Base-by-base conservation (phyloP, 352 stramenopile species). In the Phytophthora colocasiae region DNA sequence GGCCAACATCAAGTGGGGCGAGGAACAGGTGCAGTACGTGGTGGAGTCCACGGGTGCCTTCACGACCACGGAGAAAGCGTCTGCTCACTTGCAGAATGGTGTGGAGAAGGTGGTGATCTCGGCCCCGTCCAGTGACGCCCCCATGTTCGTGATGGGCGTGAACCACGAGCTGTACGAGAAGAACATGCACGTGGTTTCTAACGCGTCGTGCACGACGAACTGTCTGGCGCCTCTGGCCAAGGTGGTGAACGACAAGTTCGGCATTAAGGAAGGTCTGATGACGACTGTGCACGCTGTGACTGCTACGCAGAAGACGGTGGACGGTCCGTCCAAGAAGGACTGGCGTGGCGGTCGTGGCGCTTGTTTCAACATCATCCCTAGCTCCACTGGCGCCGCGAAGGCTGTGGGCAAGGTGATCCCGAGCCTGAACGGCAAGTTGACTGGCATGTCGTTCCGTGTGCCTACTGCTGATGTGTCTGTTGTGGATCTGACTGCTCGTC, bases 361-460 rank as follows among this genome's bases (percentile, higher is more conserved):
- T 29, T 98, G 87, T 84, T 98, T 97, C 84, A 99, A 99, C 92
- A 99, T 99, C 79, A 99, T 99, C 73, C 97, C 97, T n/a, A 98
- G 90, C 56, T 98, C 94, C 9, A 99, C 97, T 27, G 97, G 97
- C 50, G 98, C 98, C 29, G 98, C 98, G 74, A 99, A 99, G 92
- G 98, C 98, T 69, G 97, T 99, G 58, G 98, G 97, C 73, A 99
- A 99, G 90, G 97, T 99, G 75, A 99, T 99, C 71, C 93, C 93
- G 26, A 80, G 81, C 59, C 72, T 97, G 55, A 97, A 98, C 74
- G 92, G 92, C 59, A 97, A 97, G 81, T 77, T 98, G 50, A 98
- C 91, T 24, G 89, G 91, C 64, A 97, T 97, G 89, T 90, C 90
- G 62, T 96, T 98, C 89, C 89, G 92, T 51, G 91, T 98, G 46